These are phyloP conservation scores for Protoeuglena noctilucae DNA, from an alignment of 139 green algal genomes.

Conservation along the genomic window DNA sequence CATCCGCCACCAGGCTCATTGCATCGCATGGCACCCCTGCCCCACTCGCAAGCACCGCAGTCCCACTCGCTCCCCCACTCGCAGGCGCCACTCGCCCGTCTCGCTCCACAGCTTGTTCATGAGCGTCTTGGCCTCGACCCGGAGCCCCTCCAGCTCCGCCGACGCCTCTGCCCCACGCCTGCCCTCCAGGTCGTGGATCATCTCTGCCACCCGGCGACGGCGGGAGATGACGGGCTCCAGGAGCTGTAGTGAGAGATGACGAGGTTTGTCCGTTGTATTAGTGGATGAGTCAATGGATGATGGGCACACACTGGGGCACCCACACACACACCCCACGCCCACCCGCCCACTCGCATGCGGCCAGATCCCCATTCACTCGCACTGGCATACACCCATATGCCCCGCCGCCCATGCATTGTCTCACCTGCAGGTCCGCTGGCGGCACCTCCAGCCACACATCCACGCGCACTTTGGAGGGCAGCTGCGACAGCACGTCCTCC, in stretches of 20 bases:
- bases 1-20: neutral
- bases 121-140: constrained; percentile 15
- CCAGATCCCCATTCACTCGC: no score
- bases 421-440: neutral
- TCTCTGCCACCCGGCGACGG: no score
- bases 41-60: neutral
- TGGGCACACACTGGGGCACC: neutral
- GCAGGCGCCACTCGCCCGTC: constrained; percentile 6
- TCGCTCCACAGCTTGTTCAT: constrained; percentile 32
- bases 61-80: no score
- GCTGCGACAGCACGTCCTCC: constrained; percentile 70
- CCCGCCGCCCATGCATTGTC: no score
- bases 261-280: no score
- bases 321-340: neutral
- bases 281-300: no score
- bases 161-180: no score
- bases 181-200: no score
- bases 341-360: neutral
- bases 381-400: no score
- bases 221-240: no score
- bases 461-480: constrained; percentile 63
- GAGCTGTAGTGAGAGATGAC: no score
- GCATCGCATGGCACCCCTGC: neutral
- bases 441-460: neutral
- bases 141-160: constrained; percentile 13